Conservation (phyloP, 805 yeast species). For the Ogataea siamensis region DNA sequence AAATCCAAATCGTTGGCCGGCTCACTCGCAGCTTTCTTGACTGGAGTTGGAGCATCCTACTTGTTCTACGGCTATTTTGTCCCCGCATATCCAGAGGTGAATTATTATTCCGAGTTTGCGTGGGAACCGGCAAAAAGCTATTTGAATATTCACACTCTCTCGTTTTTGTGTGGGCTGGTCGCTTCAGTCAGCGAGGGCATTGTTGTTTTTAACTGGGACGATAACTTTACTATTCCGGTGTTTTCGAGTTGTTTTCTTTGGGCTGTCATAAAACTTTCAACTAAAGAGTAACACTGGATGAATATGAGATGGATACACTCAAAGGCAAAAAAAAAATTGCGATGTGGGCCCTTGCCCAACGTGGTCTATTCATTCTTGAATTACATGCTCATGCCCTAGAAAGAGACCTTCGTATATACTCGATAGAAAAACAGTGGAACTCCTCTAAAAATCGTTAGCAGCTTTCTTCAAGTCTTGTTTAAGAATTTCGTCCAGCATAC, state of each 20-base stretch:
- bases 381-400: constrained; percentile 8
- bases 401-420: constrained; percentile 6
- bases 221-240: constrained; percentile 92
- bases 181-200: constrained; percentile 88
- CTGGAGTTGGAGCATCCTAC: constrained; percentile 68
- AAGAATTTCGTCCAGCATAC: constrained; percentile 69
- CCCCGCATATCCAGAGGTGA: constrained; percentile 57
- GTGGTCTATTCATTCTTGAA: constrained; percentile 6
- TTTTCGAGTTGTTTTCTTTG: constrained; percentile 65
- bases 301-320: background rate
- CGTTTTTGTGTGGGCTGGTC: constrained; percentile 69
- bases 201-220: constrained; percentile 76
- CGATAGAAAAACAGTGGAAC: background rate
- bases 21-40: constrained; percentile 74
- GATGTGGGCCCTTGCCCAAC: constrained; percentile 13
- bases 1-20: constrained; percentile 87
- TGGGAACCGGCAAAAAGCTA: constrained; percentile 65
- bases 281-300: background rate
- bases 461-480: constrained; percentile 35
- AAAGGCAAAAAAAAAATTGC: constrained; percentile 1
- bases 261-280: constrained; percentile 22
- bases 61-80: constrained; percentile 70
- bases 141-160: constrained; percentile 50
- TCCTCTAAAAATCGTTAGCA: constrained; percentile 31
- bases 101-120: constrained; percentile 48